Conservation (phyloP, 2,329 filamentous ascomycete genomes). For the Trichoderma endophyticum region DNA sequence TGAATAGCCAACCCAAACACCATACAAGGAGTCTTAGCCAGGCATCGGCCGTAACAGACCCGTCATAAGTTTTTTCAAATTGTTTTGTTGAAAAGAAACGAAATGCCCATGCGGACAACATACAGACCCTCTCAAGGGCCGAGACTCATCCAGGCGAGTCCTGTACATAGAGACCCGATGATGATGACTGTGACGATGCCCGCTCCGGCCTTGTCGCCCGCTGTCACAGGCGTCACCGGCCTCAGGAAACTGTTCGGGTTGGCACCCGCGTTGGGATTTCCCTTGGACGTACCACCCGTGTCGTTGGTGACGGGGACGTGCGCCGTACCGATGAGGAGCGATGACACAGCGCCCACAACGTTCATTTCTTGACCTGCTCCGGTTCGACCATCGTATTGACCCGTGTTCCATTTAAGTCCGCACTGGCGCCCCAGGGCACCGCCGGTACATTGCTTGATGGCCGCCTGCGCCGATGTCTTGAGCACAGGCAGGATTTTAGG, state of each 20-base stretch:
- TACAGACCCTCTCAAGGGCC: conserved; percentile 27
- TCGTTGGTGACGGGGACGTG: conserved; percentile 43
- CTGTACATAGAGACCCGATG: conserved; percentile 37
- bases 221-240: conserved; percentile 37
- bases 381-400: conserved; percentile 50
- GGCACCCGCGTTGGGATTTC: conserved; percentile 43
- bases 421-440: conserved; percentile 49
- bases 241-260: conserved; percentile 35
- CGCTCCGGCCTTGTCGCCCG: conserved; percentile 46
- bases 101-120: not conserved
- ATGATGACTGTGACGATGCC: conserved; percentile 47
- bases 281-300: conserved; percentile 51
- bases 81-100: not conserved
- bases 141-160: conserved; percentile 50
- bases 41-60: not conserved
- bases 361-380: conserved; percentile 61
- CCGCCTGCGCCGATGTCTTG: conserved; percentile 50
- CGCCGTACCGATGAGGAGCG: conserved; percentile 45
- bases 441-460: conserved; percentile 53
- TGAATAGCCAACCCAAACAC: conserved; percentile 7
- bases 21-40: not conserved
- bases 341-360: conserved; percentile 53
- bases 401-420: conserved; percentile 52
- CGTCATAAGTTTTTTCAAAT: not conserved
- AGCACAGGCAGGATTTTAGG: conserved; percentile 51